Evolutionary conservation across 2,329 filamentous ascomycete species (phyloP), one percentile per base, ranked within the genome.

Genomic region (Ascochyta clinopodiicola): DNA sequence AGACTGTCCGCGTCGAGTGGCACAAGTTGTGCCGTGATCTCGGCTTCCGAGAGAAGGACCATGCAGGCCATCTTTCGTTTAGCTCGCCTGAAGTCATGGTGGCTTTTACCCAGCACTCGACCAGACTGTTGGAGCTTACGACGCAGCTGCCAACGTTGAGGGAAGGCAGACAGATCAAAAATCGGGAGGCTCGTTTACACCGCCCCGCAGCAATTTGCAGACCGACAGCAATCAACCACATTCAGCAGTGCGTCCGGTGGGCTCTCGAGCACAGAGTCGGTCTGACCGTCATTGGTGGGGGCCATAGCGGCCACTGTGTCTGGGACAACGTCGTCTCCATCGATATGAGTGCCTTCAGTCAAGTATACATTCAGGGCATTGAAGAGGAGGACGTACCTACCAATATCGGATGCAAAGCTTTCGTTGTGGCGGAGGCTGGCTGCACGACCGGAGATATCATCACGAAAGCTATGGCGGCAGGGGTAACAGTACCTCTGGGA

Each of bases 221-320:
- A 56, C 86, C 85, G 9, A 80, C 68, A 48, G 64, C 78, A 1
- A 42, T 84, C 22, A 31, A 15, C 34, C 79, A 87, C 0, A 63
- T 88, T 36, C 84, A 86, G 62, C 42, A 77, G 3, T 87, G 85
- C 59, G 79, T 87, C 46, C 66, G 36, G 64, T 88, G 84, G 86
- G 84, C 85, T 61, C 32, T 83, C 9, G 68, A 81, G 58, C 73
- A 84, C 48, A 51, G 52, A 0, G 24, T 77, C 1, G 63, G 79
- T 36, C 68, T 87, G 46, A 83, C 81, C 0, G 69, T 88, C 24
- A 13, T 88, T 17, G 80, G 84, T 6, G 86, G 86, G 0, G 77
- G 86, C 13, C 86, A 88, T 63, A 84, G 85, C 60, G 82, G 80
- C 6, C 83, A 88, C 45, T 88, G 85, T 67, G 59, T 85, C 38